Evolutionary conservation across 129 eudicot species (phyloP).

Genomic region (Arctium lappa): DNA sequence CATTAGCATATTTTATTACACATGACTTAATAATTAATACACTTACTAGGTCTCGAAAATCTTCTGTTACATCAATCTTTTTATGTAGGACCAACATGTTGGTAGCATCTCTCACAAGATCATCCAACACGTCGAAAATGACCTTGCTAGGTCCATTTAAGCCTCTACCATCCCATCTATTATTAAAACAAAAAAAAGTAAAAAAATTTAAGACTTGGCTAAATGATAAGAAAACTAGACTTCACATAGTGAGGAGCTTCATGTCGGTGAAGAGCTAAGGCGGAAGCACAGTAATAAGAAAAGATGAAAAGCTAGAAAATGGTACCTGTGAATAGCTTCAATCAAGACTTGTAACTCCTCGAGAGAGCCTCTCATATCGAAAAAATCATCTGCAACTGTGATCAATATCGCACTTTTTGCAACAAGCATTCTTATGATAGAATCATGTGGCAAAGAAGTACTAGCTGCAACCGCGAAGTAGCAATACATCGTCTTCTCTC

Average conservation of each 20-base stretch:
- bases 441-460: slow-evolving; percentile 39
- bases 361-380: slow-evolving; percentile 50
- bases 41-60: slow-evolving; percentile 47
- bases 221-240: not conserved
- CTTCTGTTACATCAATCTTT: slow-evolving; percentile 21
- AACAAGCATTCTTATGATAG: slow-evolving; percentile 37
- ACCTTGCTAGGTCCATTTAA: slow-evolving; percentile 46
- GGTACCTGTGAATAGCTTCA: slow-evolving; percentile 53
- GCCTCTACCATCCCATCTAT: slow-evolving; percentile 61
- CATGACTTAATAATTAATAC: not conserved
- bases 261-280: not conserved
- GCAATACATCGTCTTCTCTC: slow-evolving; percentile 57
- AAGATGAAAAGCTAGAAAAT: not conserved
- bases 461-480: slow-evolving; percentile 48
- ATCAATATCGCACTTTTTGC: slow-evolving; percentile 52
- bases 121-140: slow-evolving; percentile 54
- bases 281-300: not conserved
- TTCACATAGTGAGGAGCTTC: not conserved
- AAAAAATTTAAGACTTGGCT: not conserved
- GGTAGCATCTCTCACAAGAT: slow-evolving; percentile 43
- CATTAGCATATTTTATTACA: not conserved
- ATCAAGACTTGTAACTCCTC: slow-evolving; percentile 41
- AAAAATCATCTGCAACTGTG: slow-evolving; percentile 70
- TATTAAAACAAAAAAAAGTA: not conserved
- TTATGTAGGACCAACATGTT: slow-evolving; percentile 20